phyloP scores from a whole-genome alignment of 345 rosid species.

The Moricandia moricandioides region DNA sequence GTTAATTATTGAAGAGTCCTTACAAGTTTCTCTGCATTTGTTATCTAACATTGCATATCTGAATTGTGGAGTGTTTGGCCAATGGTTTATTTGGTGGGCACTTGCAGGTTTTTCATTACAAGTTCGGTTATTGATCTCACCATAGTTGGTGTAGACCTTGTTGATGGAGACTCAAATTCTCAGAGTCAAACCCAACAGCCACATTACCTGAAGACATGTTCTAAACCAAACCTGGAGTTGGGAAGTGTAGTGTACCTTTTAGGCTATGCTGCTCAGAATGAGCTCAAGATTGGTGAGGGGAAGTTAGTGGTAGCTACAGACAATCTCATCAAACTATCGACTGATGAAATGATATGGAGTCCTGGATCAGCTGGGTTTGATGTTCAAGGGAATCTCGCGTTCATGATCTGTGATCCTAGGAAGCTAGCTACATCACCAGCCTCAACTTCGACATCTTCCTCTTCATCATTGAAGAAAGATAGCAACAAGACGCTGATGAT shows the following conservation, averaged over 20 bases:
- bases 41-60: no score
- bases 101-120: slow-evolving; percentile 88
- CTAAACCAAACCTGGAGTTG: slow-evolving; percentile 70
- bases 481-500: slow-evolving; percentile 59
- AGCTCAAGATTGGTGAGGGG: slow-evolving; percentile 75
- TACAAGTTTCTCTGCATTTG: background rate
- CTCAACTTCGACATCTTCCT: slow-evolving; percentile 64
- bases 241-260: slow-evolving; percentile 75
- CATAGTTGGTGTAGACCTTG: slow-evolving; percentile 72
- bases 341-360: slow-evolving; percentile 71
- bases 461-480: slow-evolving; percentile 47
- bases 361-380: slow-evolving; percentile 98
- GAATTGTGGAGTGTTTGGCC: background rate
- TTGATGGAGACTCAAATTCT: slow-evolving; percentile 68
- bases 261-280: slow-evolving; percentile 64
- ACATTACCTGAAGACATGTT: slow-evolving; percentile 77
- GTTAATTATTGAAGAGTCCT: background rate
- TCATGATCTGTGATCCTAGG: slow-evolving; percentile 98
- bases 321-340: slow-evolving; percentile 83
- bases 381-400: slow-evolving; percentile 85
- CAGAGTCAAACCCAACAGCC: slow-evolving; percentile 75
- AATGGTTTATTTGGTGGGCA: background rate
- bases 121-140: slow-evolving; percentile 89
- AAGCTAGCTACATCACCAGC: slow-evolving; percentile 87
- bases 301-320: slow-evolving; percentile 93